A percentile compares a stretch with the other conserved stretches of the same genome.
phyloP scores from a whole-genome alignment of 345 rosid genomes.

The Murraya koenigii region DNA sequence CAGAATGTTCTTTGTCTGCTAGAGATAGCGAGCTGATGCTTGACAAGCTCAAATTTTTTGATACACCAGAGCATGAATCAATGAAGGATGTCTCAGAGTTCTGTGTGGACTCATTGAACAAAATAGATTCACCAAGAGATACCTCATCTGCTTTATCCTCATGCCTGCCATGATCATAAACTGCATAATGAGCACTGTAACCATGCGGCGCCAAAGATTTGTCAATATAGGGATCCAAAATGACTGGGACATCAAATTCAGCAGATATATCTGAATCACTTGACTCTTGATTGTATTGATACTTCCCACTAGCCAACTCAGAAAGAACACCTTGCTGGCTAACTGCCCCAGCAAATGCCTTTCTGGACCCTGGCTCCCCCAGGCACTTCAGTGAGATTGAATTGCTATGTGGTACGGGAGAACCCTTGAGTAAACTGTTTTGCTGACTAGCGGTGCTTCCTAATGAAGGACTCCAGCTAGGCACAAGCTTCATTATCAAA shows the following conservation, averaged over 20 bases:
- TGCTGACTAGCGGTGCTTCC: constrained; percentile 18
- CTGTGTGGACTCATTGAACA: constrained; percentile 22
- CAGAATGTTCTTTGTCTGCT: constrained; percentile 34
- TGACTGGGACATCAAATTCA: constrained; percentile 33
- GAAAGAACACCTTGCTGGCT: constrained; percentile 13
- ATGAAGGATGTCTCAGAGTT: constrained; percentile 32
- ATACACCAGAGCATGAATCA: constrained; percentile 42
- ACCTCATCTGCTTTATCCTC: constrained; percentile 9
- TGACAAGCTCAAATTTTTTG: constrained; percentile 37
- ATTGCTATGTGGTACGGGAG: constrained; percentile 6
- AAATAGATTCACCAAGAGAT: constrained; percentile 18
- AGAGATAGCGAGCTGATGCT: constrained; percentile 33
- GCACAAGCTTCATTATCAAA: constrained; percentile 51
- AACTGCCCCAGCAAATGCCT: constrained; percentile 6
- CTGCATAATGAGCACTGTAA: constrained; percentile 16
- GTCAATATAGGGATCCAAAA: constrained; percentile 21
- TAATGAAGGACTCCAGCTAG: constrained; percentile 31
- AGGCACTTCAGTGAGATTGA: neutral
- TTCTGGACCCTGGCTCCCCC: neutral
- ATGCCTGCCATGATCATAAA: constrained; percentile 17
- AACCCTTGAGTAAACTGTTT: constrained; percentile 16
- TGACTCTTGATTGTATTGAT: constrained; percentile 33
- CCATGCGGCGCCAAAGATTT: constrained; percentile 29
- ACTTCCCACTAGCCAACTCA: constrained; percentile 9
- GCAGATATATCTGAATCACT: constrained; percentile 47